phyloP scores from a whole-genome alignment of 495 filamentous ascomycete species.

The Penicillium simplicissimum region DNA sequence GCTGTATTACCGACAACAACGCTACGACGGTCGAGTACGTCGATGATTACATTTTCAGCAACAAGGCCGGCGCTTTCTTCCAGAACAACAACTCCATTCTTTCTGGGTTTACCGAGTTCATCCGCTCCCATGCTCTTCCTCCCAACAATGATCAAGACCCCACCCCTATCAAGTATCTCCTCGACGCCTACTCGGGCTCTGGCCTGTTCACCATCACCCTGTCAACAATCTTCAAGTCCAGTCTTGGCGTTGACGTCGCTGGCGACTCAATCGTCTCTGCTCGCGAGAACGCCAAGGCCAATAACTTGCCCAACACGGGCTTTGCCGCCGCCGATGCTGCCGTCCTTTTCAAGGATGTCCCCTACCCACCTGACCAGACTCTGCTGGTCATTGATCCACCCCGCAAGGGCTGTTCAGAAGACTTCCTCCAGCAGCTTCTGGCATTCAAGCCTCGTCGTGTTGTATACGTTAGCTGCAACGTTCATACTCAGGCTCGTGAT shows the following conservation, averaged over 20 bases:
- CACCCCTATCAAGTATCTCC: conserved; percentile 72
- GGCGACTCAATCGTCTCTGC: conserved; percentile 72
- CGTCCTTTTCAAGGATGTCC: conserved; percentile 71
- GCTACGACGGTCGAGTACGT: conserved; percentile 81
- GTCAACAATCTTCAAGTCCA: conserved; percentile 71
- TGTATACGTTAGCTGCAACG: conserved; percentile 95
- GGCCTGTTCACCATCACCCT: conserved; percentile 97
- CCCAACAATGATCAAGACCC: conserved; percentile 30
- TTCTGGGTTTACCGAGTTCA: conserved; percentile 83
- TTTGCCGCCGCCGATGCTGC: conserved; percentile 88
- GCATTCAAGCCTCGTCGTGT: conserved; percentile 72
- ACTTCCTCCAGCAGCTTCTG: conserved; percentile 79
- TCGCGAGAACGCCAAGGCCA: conserved; percentile 71
- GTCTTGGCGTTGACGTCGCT: conserved; percentile 71
- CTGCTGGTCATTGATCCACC: conserved; percentile 92
- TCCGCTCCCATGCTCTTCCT: conserved; percentile 74
- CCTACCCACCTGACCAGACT: conserved; percentile 74
- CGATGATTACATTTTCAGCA: conserved; percentile 80
- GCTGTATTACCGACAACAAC: conserved; percentile 83
- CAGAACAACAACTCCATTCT: conserved; percentile 99
- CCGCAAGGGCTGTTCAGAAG: conserved; percentile 87
- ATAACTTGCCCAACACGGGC: conserved; percentile 66
- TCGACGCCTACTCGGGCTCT: conserved; percentile 96
- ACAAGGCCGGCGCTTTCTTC: conserved; percentile 92
- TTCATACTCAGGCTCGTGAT: conserved; percentile 95